phyloP scores from a whole-genome alignment of 352 stramenopile species.

The Globisporangium ultimum region DNA sequence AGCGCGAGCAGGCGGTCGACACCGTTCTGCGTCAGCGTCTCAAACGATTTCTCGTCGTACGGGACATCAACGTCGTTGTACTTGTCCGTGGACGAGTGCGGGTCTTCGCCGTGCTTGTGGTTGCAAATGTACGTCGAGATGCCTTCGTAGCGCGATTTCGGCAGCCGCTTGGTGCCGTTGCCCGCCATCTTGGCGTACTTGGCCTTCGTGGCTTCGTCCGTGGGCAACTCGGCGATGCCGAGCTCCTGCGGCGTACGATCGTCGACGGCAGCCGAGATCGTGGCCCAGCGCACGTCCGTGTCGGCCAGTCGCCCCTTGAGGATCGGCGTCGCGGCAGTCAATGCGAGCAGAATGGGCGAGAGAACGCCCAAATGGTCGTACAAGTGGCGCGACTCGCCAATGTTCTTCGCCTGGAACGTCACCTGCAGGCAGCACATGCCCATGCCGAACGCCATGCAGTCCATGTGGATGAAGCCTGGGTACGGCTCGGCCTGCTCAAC shows the following conservation, averaged over 20 bases:
- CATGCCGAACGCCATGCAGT: slow-evolving; percentile 99
- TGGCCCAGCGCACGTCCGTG: slow-evolving; percentile 93
- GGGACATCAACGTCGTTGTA: slow-evolving; percentile 95
- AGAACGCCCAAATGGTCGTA: slow-evolving; percentile 99
- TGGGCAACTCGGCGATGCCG: slow-evolving; percentile 33
- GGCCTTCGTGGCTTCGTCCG: slow-evolving; percentile 40
- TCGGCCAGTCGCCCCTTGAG: slow-evolving; percentile 92
- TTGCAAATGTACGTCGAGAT: slow-evolving; percentile 91
- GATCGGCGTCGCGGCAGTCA: slow-evolving; percentile 98
- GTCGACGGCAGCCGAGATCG: slow-evolving; percentile 97
- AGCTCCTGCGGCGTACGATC: slow-evolving; percentile 89
- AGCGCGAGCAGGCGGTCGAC: slow-evolving; percentile 95
- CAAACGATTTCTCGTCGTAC: slow-evolving; percentile 94
- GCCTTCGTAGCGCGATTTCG: slow-evolving; percentile 94
- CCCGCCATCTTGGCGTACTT: slow-evolving; percentile 92
- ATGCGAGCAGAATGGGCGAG: slow-evolving; percentile 97
- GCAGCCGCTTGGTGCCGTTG: slow-evolving; percentile 89
- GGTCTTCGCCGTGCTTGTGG: slow-evolving; percentile 83
- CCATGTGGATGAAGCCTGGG: slow-evolving; percentile 96
- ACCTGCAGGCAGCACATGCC: slow-evolving; percentile 99
- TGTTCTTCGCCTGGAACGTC: slow-evolving; percentile 97
- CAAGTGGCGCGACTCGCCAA: slow-evolving; percentile 97
- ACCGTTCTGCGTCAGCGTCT: slow-evolving; percentile 85
- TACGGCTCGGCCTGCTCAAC: slow-evolving; percentile 77
- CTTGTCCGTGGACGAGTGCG: slow-evolving; percentile 69